Conservation (phyloP, 2,329 filamentous ascomycete genomes). For the Colletotrichum brevisporum region DNA sequence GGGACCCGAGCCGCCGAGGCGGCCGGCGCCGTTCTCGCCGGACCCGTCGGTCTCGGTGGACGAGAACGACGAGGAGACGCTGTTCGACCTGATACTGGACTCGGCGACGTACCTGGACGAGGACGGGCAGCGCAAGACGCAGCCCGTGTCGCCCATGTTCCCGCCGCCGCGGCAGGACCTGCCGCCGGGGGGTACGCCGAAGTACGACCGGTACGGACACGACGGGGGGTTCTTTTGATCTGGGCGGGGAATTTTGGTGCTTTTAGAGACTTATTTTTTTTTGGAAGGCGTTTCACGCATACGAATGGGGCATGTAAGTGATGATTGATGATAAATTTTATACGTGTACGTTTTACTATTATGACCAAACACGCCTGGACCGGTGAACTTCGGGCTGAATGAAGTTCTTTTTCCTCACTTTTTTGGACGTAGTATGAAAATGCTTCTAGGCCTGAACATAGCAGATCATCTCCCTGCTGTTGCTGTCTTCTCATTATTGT, state of each 20-base stretch:
- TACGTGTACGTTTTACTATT: too few species aligned
- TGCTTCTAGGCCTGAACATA: too few species aligned
- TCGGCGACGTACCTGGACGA: constrained; percentile 31
- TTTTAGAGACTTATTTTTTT: not conserved
- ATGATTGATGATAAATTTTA: too few species aligned
- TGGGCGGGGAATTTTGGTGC: not conserved
- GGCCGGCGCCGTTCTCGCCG: constrained; percentile 13
- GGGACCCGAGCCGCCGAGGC: too few species aligned
- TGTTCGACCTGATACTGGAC: constrained; percentile 36
- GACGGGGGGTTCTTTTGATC: constrained; percentile 30
- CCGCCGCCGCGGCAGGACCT: constrained; percentile 24
- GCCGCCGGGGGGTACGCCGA: not conserved
- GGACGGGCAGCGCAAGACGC: constrained; percentile 26
- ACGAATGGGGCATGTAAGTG: not conserved
- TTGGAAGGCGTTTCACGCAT: not conserved
- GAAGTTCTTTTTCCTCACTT: too few species aligned
- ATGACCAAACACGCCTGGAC: too few species aligned
- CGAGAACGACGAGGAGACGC: constrained; percentile 37
- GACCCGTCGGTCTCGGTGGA: constrained; percentile 16
- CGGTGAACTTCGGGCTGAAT: too few species aligned
- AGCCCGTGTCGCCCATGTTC: constrained; percentile 17
- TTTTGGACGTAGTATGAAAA: too few species aligned
- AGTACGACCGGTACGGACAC: constrained; percentile 12
- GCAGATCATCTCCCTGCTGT: too few species aligned
- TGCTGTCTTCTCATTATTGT: too few species aligned